Percentiles rank a stretch among this genome's conserved stretches.
These are phyloP conservation scores for Colletotrichum sp. DNA, from an alignment of 2,329 filamentous ascomycete genomes.

Conservation along the genomic window DNA sequence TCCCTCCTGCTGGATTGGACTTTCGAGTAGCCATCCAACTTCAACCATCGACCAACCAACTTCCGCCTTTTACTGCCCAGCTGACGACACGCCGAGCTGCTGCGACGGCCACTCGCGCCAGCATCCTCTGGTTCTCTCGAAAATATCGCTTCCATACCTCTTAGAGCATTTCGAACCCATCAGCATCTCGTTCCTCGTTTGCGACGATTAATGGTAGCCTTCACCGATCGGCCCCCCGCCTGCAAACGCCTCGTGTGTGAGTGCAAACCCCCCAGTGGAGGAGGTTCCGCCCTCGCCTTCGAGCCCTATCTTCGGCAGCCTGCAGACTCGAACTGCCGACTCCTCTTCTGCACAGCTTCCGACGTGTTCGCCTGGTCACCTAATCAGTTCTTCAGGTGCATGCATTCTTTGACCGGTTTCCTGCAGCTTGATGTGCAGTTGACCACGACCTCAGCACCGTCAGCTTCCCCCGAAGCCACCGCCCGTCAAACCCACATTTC, in stretches of 20 bases:
- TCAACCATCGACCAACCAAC: conserved; percentile 7
- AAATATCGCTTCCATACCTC: background rate
- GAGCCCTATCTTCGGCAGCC: background rate
- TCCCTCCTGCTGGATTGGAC: background rate
- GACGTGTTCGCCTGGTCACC: background rate
- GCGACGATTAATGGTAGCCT: background rate
- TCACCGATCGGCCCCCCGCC: background rate
- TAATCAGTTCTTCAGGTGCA: background rate
- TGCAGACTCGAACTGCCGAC: background rate
- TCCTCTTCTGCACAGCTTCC: background rate
- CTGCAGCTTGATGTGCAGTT: background rate
- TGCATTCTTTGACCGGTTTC: background rate
- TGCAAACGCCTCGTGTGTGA: background rate
- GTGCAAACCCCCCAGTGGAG: background rate
- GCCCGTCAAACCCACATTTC: conserved; percentile 2
- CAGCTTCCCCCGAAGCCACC: background rate
- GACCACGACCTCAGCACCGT: background rate
- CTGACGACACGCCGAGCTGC: conserved; percentile 15
- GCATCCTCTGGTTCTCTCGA: background rate
- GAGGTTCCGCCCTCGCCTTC: background rate
- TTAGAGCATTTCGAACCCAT: background rate
- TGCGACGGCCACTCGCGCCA: conserved; percentile 6
- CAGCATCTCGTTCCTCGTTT: background rate
- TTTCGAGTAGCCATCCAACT: background rate
- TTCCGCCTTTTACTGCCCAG: conserved; percentile 2